Evolutionary conservation across 805 yeast genomes (phyloP), one percentile per base, ranked within the genome.

Genomic region (Starmerella scarabaei): DNA sequence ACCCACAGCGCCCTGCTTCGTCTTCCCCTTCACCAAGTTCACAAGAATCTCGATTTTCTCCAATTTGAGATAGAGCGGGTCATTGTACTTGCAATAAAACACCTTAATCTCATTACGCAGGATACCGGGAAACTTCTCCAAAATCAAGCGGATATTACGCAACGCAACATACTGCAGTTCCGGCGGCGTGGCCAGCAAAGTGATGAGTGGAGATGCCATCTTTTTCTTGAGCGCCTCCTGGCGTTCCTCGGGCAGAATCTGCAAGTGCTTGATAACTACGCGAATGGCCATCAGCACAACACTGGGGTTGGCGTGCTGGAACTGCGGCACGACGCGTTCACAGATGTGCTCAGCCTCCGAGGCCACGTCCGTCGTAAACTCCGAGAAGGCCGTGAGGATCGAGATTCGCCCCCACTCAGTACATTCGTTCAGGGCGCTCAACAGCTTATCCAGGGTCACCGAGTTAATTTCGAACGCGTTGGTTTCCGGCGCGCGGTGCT

Each of bases 401-500:
- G 96, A 74, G 49, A 91, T 80, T 54, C 98, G 72, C 9, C 98
- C 98, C 99, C 99, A 91, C 63, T 91, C 99, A 0, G 97, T 86
- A 63, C 97, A 88, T 63, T 91, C 99, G 59, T 88, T 88, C 49
- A 91, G 67, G 12, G 95, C 93, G 50, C 76, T 66, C 45, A 91
- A 65, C 45, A 91, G 69, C 57, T 77, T 80, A 37, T 61, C 64
- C 27, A 72, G 55, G 4, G 60, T 55, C 5, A 58, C 56, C 3
- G 64, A 49, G 37, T 57, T 63, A 43, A 70, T 62, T 16, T 58
- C 58, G 44, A 74, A 59, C 23, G 69, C 68, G 23, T 69, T 53
- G 16, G 71, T 68, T 37, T 65, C 67, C 6, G 72, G 72, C 48
- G 76, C 80, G 58, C 75, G 64, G 43, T 75, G 80, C 54, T 73